Percentiles rank a stretch among this genome's conserved stretches.
These are phyloP conservation scores for Lasiosphaeris hirsuta DNA, from an alignment of 495 filamentous ascomycete species.

Conservation along the genomic window DNA sequence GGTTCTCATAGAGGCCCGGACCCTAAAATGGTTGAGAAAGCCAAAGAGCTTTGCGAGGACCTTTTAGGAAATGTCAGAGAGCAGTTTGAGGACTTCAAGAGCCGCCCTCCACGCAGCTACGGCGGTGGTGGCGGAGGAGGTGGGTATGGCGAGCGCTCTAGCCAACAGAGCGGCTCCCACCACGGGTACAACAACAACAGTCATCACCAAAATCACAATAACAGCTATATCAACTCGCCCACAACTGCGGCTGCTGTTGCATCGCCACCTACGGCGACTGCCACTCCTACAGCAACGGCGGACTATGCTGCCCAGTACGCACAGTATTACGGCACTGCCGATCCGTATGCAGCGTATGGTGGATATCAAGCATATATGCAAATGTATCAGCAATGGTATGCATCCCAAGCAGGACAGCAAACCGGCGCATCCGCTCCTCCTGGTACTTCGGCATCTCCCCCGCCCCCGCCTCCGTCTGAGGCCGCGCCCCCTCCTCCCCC, in stretches of 20 bases:
- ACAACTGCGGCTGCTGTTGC: slow-evolving; percentile 34
- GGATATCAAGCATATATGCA: slow-evolving; percentile 75
- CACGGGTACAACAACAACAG: slow-evolving; percentile 38
- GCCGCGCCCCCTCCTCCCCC: slow-evolving; percentile 65
- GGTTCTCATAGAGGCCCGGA: slow-evolving; percentile 70
- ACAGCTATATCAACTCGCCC: slow-evolving; percentile 36
- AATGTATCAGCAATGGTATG: slow-evolving; percentile 63
- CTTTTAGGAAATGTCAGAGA: slow-evolving; percentile 77
- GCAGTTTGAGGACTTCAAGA: slow-evolving; percentile 87
- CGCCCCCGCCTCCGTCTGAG: slow-evolving; percentile 58
- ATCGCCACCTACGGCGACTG: slow-evolving; percentile 31
- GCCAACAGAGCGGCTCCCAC: slow-evolving; percentile 36
- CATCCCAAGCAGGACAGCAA: slow-evolving; percentile 52
- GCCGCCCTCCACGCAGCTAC: slow-evolving; percentile 69
- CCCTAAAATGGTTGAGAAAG: slow-evolving; percentile 76
- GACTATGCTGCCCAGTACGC: slow-evolving; percentile 80
- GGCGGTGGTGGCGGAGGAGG: slow-evolving; percentile 39
- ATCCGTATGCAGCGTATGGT: slow-evolving; percentile 91
- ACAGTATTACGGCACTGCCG: slow-evolving; percentile 70
- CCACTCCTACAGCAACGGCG: slow-evolving; percentile 39
- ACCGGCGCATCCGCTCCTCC: slow-evolving; percentile 35
- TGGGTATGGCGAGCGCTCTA: slow-evolving; percentile 32
- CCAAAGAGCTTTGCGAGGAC: slow-evolving; percentile 84
- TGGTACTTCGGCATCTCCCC: slow-evolving; percentile 49
- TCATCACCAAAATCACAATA: slow-evolving; percentile 36